These are phyloP conservation scores for Polytrichum formosum DNA, from an alignment of 225 moss, liverwort and hornwort genomes.

Conservation along the genomic window DNA sequence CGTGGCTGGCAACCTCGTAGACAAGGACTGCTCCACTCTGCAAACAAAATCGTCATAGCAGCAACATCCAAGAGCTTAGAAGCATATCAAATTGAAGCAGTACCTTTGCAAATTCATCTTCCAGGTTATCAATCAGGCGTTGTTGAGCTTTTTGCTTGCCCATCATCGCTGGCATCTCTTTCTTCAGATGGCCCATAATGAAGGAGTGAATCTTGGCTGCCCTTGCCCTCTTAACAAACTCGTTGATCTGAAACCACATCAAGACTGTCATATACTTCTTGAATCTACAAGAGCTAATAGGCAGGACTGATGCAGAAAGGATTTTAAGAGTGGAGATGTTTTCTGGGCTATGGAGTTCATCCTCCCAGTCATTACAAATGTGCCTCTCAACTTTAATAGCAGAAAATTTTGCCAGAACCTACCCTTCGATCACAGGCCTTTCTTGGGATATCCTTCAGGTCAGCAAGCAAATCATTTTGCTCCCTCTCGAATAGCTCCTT, in stretches of 20 bases:
- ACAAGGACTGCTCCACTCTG: background rate
- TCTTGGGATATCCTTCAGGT: slow-evolving; percentile 94
- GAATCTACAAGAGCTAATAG: no score
- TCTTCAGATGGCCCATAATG: slow-evolving; percentile 90
- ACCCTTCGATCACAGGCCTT: slow-evolving; percentile 95
- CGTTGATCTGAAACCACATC: slow-evolving; percentile 66
- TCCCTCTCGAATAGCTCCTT: slow-evolving; percentile 88
- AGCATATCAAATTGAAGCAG: background rate
- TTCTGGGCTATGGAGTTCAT: no score
- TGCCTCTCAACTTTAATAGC: background rate
- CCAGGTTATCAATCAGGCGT: slow-evolving; percentile 82
- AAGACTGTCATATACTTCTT: background rate
- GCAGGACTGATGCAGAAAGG: no score
- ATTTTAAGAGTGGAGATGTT: no score
- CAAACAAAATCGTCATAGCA: background rate
- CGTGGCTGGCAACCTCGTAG: background rate
- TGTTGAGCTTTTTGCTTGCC: slow-evolving; percentile 93
- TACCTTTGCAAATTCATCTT: slow-evolving; percentile 88
- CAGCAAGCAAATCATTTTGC: slow-evolving; percentile 85
- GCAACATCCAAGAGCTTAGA: background rate
- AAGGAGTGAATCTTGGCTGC: slow-evolving; percentile 92
- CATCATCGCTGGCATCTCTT: slow-evolving; percentile 96
- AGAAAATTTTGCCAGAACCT: background rate
- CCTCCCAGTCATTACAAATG: background rate
- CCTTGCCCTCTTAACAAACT: slow-evolving; percentile 95